A percentile compares a stretch with the other conserved stretches of the same genome.
Conservation (phyloP, 345 rosid genomes). For the Eutrema yunnanense region DNA sequence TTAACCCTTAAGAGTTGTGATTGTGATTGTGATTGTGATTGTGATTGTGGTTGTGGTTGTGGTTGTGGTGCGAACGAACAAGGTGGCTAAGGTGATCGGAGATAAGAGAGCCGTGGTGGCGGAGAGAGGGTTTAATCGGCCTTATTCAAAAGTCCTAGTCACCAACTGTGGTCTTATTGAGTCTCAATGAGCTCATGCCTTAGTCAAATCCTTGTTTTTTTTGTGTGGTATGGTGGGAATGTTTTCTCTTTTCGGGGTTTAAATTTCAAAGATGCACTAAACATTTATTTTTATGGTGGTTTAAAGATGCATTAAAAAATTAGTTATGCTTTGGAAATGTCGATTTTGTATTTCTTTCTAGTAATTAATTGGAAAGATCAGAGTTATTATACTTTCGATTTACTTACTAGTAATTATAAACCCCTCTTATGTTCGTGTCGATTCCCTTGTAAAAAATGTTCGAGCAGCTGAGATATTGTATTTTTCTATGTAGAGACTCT, state of each 20-base stretch:
- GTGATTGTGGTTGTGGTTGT: background rate
- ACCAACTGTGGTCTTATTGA: constrained; percentile 68
- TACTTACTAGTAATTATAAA: no score
- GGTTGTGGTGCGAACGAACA: constrained; percentile 12
- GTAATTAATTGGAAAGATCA: no score
- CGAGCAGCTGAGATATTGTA: no score
- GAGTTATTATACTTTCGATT: no score
- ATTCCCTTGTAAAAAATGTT: no score
- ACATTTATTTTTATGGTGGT: no score
- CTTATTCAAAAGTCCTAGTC: constrained; percentile 68
- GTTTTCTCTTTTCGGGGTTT: background rate
- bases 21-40: no score
- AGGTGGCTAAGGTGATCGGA: constrained; percentile 81
- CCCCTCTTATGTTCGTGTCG: no score
- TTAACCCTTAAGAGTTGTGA: background rate
- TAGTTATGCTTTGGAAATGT: background rate
- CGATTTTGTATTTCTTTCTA: background rate
- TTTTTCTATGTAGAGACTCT: no score
- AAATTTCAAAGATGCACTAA: background rate
- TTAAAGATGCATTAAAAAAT: no score
- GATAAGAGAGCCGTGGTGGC: constrained; percentile 91
- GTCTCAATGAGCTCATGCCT: constrained; percentile 13
- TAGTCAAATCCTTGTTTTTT: background rate
- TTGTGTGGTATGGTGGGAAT: background rate
- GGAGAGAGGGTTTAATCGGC: constrained; percentile 86